Evolutionary conservation across 169 alveolate species (phyloP), one percentile per base, ranked within the genome.

Genomic region (Plasmodium inui): DNA sequence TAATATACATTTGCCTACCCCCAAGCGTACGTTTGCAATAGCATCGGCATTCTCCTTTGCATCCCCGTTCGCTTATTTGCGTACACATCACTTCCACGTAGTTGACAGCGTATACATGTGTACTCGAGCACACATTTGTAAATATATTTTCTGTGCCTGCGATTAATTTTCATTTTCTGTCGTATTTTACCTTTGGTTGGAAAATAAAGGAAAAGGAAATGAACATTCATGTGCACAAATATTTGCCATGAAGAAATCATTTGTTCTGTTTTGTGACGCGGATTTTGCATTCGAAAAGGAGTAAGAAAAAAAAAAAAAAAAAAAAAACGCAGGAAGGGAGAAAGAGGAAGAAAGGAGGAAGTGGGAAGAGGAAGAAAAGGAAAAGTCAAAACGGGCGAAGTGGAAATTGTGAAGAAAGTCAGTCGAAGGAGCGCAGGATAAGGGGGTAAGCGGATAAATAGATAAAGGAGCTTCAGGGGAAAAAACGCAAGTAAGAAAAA

Each of bases 131-230:
- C 74, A 39, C 70, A 74, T 83, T 80, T 83, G 83, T 70, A 71
- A 83, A 53, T 39, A 83, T 83, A n/a, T 83, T 83, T 70, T 39
- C 17, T 83, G 41, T 83, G 26, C 55, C 82, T 55, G 39, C 41
- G 44, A 37, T 83, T 83, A 26, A 41, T 67, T 83, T 83, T 83
- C 74, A 39, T 32, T 41, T 44, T n/a, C 44, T 30, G 74, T 22
- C 19, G 44, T 83, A 30, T 67, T 44, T 83, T 41, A 71, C 34
- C 32, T 83, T 30, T 70, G 71, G 17, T 71, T 67, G 76, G 76
- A 67, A 67, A 67, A 67, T 67, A 67, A 67, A 67, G 17, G 17
- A 67, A 67, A 67, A 67, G 22, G 41, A 39, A 67, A 67, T 26
- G 26, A 67, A 30, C 19, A 19, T 83, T 83, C 70, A 28, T 82